Evolutionary conservation across 2,329 filamentous ascomycete genomes (phyloP), one percentile per base, ranked within the genome.

Genomic region (Cladorrhinum sp.): DNA sequence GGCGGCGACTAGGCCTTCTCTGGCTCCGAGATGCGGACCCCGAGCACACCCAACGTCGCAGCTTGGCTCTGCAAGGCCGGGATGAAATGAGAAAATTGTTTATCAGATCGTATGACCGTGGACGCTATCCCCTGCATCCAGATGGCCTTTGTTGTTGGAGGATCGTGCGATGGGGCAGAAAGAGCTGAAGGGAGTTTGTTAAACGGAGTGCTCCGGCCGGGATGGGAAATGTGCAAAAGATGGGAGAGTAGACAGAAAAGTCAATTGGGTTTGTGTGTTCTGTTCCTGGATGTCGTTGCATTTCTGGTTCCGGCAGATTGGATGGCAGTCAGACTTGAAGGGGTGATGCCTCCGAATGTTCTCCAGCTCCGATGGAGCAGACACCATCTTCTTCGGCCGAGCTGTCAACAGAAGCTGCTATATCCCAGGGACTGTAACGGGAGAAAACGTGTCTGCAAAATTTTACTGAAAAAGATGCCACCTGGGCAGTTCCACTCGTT

Each of bases 91-190:
- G 59, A 63, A 65, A 64, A 63, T 55, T 66, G 61, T 62, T 65
- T 68, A 67, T 68, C 65, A 62, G 67, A 68, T 67, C 65, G 66
- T 65, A 66, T 65, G 64, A 67, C 59, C 57, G 51, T 50, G 51
- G 54, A 50, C 29, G 25, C 24, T 24, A 53, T 49, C 38, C 49
- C 53, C 18, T 45, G n/a, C 16, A 2, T 22, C n/a, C 8, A 18
- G 18, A 20, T 41, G 10, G 10, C 36, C 16, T 22, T 18, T 45
- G 16, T 5, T 5, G n/a, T 22, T 20, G 7, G 29, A 32, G 29
- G 4, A 45, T 45, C 7, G 41, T 45, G 18, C n/a, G 41, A 22
- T 45, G 41, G 10, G 27, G n/a, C 22, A 23, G 45, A 49, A 16
- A 20, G 29, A 49, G 36, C 20, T 29, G 29, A 5, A 20, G 16